phyloP scores from a whole-genome alignment of 768 basidiomycete genomes.

The Nidularia sp. region DNA sequence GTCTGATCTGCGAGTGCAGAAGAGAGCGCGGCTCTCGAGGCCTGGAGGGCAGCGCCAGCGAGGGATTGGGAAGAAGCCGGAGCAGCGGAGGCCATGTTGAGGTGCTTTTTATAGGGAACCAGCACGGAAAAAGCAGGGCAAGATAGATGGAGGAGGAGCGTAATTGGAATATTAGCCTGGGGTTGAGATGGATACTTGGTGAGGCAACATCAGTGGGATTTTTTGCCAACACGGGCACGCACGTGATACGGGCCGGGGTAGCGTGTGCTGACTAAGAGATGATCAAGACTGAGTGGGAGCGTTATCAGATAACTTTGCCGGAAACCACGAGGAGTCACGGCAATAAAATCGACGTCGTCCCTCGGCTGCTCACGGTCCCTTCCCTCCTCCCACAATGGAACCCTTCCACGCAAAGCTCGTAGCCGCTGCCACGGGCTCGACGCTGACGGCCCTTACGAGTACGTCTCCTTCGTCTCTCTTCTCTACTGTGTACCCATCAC shows the following conservation, averaged over 20 bases:
- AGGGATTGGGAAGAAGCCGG: slow-evolving; percentile 30
- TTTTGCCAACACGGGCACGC: not conserved
- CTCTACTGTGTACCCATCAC: slow-evolving; percentile 2
- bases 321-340: not conserved
- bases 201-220: not conserved
- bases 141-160: not conserved
- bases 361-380: slow-evolving; percentile 5
- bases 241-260: not conserved
- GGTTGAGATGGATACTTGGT: too few relatives aligned
- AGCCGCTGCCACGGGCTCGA: slow-evolving; percentile 76
- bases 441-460: slow-evolving; percentile 83
- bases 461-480: slow-evolving; percentile 14
- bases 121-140: not conserved
- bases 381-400: slow-evolving; percentile 43
- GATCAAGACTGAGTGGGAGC: too few relatives aligned
- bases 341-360: not conserved
- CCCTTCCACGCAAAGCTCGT: slow-evolving; percentile 75
- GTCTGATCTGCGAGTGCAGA: slow-evolving; percentile 66
- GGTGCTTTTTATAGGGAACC: slow-evolving; percentile 16
- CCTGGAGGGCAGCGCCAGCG: slow-evolving; percentile 50
- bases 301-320: slow-evolving; percentile 29
- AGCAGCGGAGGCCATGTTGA: slow-evolving; percentile 45
- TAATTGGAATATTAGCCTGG: not conserved
- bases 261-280: not conserved
- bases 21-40: slow-evolving; percentile 73